Conservation (phyloP, 2,329 filamentous ascomycete genomes). For the Incumbomyces delicatus region DNA sequence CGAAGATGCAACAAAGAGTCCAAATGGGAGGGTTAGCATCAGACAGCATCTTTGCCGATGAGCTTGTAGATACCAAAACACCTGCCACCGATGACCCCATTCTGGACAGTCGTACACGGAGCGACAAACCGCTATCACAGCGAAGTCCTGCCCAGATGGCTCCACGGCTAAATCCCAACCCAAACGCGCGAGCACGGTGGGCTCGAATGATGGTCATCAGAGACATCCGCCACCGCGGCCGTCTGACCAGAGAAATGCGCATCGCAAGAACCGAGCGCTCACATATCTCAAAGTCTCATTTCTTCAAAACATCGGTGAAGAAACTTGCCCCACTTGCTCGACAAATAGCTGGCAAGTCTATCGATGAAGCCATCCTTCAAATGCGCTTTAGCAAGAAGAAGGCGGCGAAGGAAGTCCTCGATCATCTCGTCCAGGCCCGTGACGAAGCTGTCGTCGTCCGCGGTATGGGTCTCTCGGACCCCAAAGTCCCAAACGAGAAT, state of each 20-base stretch:
- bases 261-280: conserved; percentile 58
- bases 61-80: not conserved
- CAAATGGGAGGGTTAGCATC: conserved; percentile 7
- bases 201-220: conserved; percentile 76
- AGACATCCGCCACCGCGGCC: conserved; percentile 58
- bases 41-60: conserved; percentile 11
- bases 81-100: not conserved
- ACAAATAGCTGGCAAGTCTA: conserved; percentile 85
- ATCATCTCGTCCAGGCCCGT: conserved; percentile 69
- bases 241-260: conserved; percentile 55
- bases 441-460: conserved; percentile 69
- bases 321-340: conserved; percentile 78
- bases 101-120: not conserved
- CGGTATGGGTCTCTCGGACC: conserved; percentile 64
- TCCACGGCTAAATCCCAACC: conserved; percentile 63
- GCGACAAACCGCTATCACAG: conserved; percentile 20
- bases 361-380: conserved; percentile 87
- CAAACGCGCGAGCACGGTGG: conserved; percentile 60
- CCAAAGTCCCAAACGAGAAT: not conserved
- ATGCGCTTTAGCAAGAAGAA: conserved; percentile 96
- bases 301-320: conserved; percentile 78
- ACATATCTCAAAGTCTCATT: conserved; percentile 53
- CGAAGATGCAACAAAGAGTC: not conserved
- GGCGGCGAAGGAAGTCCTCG: conserved; percentile 67
- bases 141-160: conserved; percentile 48